Evolutionary conservation across 768 basidiomycete genomes (phyloP).

Genomic region (Amanita pallidorosea): DNA sequence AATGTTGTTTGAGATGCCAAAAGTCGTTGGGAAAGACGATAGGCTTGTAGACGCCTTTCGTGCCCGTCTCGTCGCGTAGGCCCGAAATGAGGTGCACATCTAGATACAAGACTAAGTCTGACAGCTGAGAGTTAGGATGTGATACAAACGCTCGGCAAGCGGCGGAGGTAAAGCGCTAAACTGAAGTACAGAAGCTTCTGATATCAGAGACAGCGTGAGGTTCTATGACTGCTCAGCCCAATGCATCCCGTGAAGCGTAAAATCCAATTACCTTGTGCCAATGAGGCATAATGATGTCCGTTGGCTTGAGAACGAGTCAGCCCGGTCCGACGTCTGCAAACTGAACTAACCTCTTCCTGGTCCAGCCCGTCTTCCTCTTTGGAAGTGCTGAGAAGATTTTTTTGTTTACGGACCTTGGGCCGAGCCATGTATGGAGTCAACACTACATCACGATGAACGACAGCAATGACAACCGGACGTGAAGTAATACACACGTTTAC

Average conservation of each 20-base stretch:
- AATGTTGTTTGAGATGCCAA: constrained; percentile 80
- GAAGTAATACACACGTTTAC: constrained; percentile 50
- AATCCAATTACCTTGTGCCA: constrained; percentile 60
- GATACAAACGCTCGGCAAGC: constrained; percentile 47
- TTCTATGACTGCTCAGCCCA: constrained; percentile 39
- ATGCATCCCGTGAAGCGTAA: neutral
- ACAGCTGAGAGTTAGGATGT: constrained; percentile 5
- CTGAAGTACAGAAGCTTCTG: constrained; percentile 50
- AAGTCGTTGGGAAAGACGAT: constrained; percentile 92
- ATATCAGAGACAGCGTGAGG: constrained; percentile 77
- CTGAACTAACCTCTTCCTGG: constrained; percentile 36
- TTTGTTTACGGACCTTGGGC: constrained; percentile 65
- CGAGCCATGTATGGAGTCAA: constrained; percentile 79
- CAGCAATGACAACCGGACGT: neutral
- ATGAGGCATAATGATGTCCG: constrained; percentile 63
- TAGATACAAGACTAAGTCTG: constrained; percentile 15
- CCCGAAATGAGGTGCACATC: constrained; percentile 55
- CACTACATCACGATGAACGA: constrained; percentile 30
- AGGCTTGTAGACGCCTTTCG: constrained; percentile 70
- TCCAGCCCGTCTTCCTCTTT: constrained; percentile 28
- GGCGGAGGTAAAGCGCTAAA: constrained; percentile 47
- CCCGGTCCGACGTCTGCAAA: neutral
- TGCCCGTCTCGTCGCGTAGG: constrained; percentile 53
- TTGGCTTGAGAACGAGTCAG: constrained; percentile 14
- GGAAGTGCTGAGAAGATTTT: constrained; percentile 56